These are phyloP conservation scores for Penicillium daleae DNA, from an alignment of 495 filamentous ascomycete species.

Conservation along the genomic window DNA sequence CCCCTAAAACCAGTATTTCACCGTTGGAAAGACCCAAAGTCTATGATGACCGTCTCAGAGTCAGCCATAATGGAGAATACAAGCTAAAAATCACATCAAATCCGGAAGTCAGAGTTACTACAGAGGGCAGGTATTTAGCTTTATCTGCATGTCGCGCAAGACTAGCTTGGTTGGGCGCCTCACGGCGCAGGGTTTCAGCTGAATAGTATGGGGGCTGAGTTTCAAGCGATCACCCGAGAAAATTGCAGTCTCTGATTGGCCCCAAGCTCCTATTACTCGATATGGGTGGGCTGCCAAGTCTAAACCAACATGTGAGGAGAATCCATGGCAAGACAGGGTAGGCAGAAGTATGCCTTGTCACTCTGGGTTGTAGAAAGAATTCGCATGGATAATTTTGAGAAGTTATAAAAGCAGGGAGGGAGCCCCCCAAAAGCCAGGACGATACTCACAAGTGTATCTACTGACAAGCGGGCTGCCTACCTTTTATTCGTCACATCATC, in stretches of 20 bases:
- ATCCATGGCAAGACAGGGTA: background rate
- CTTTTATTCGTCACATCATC: background rate
- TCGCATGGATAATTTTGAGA: background rate
- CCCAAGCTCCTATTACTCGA: background rate
- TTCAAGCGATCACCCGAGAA: background rate
- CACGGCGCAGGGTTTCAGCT: background rate
- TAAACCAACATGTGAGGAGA: background rate
- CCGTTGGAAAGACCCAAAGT: background rate
- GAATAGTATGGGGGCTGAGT: background rate
- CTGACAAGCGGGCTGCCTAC: background rate
- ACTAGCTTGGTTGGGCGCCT: background rate
- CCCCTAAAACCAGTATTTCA: background rate
- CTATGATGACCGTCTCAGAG: background rate
- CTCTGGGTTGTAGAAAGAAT: background rate
- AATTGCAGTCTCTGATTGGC: background rate
- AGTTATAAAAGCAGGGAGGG: background rate
- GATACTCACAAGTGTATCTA: background rate
- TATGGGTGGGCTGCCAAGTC: background rate
- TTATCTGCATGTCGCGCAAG: background rate
- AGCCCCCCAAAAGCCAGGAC: background rate
- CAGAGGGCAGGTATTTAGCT: background rate
- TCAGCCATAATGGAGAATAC: background rate
- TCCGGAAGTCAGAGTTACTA: background rate
- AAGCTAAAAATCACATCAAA: background rate
- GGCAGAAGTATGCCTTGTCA: background rate